phyloP scores from a whole-genome alignment of 805 yeast species.

The Lipomyces orientalis region DNA sequence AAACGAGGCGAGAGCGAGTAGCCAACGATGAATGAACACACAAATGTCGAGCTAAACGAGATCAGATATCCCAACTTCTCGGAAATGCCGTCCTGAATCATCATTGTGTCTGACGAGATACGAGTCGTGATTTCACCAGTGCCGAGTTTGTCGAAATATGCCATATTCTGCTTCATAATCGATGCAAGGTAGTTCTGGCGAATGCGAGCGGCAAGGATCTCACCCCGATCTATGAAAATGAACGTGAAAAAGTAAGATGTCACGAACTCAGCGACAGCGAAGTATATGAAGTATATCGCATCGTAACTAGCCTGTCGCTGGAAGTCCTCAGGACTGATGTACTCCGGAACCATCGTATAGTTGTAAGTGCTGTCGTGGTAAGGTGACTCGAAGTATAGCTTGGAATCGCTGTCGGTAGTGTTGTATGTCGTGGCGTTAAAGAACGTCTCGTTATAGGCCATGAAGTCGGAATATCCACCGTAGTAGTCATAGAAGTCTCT shows the following conservation, averaged over 20 bases:
- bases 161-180: constrained; percentile 50
- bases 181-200: constrained; percentile 48
- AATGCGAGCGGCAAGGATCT: constrained; percentile 49
- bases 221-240: constrained; percentile 50
- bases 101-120: constrained; percentile 50
- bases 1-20: constrained; percentile 48
- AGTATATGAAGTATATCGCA: constrained; percentile 48
- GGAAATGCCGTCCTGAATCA: constrained; percentile 52
- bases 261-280: constrained; percentile 46
- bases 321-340: constrained; percentile 42
- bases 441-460: constrained; percentile 9
- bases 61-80: constrained; percentile 51
- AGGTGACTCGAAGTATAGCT: constrained; percentile 3
- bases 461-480: constrained; percentile 8
- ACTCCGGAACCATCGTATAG: constrained; percentile 9
- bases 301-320: constrained; percentile 41
- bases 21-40: constrained; percentile 48
- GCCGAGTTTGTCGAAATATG: constrained; percentile 51
- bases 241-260: constrained; percentile 44
- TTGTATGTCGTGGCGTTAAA: constrained; percentile 19
- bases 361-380: not conserved
- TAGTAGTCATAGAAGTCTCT: constrained; percentile 20
- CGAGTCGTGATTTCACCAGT: constrained; percentile 53
- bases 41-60: constrained; percentile 49
- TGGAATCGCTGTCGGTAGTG: constrained; percentile 5